Evolutionary conservation across 2,329 filamentous ascomycete species (phyloP), one percentile per base, ranked within the genome.

Genomic region (Arthrinium puccinioides): DNA sequence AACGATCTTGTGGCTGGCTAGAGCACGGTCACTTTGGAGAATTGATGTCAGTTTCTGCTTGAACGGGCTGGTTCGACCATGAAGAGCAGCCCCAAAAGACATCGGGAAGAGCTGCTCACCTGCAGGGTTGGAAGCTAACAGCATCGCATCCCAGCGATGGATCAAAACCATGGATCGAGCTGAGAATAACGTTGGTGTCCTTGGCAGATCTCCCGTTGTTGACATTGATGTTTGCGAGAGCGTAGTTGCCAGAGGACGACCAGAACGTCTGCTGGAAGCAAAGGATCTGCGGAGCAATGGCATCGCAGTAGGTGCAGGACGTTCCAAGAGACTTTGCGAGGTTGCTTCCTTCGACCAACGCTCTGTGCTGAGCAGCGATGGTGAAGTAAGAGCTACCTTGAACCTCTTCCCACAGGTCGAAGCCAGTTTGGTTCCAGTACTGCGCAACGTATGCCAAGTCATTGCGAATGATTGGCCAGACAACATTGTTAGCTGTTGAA

Each of bases 391-490:
- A 88, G 16, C 76, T 80, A 27, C 84, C 83, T 18, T 69, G 65
- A 11, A 89, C 76, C 56, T 92, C 87, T 56, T 92, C 87, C 87
- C 87, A 92, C 4, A 94, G 70, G 56, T 94, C 87, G 51, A 79
- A 92, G 6, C 74, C 73, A 0, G 72, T 74, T 44, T 67, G 59
- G 52, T 75, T 76, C 71, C 82, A 86, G 62, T 86, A 85, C 52
- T 86, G 76, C 1, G 78, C 72, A 6, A 87, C 78, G 45, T 90
- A 92, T 30, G 70, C 71, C 23, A 94, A 69, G 50, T 92, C 87
- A 47, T 88, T 90, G 32, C 70, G 67, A 32, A 88, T 74, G 36
- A 90, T 66, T 3, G 85, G 85, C 84, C 84, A 89, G 29, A 85
- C 63, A 30, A 74, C 67, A 31, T 64, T 56, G 4, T 59, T 61